These are phyloP conservation scores for Inonotus hispidus DNA, from an alignment of 1,284 basidiomycete genomes.

Conservation along the genomic window DNA sequence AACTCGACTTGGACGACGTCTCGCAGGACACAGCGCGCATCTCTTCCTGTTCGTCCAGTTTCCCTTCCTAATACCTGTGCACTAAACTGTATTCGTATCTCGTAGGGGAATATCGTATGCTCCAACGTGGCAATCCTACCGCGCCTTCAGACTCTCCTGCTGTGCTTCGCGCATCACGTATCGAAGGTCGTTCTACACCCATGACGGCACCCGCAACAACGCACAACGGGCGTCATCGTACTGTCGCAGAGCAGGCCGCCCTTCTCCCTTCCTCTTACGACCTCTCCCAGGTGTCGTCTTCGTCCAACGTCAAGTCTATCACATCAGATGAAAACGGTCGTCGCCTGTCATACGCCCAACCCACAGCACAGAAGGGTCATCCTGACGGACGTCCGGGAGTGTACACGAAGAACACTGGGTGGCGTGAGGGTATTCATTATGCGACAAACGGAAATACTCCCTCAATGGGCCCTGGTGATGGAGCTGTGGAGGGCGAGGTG, in stretches of 20 bases:
- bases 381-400: slow-evolving; percentile 1
- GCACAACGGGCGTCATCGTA: slow-evolving; percentile 7
- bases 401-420: slow-evolving; percentile 9
- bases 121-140: not conserved
- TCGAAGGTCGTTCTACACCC: not conserved
- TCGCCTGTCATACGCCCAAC: not conserved
- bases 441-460: not conserved
- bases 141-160: not conserved
- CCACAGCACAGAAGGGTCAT: slow-evolving; percentile 3
- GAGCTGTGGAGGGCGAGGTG: not conserved
- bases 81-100: not conserved
- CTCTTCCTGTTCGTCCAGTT: slow-evolving; percentile 19
- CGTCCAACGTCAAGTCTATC: not conserved
- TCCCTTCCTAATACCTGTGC: not conserved
- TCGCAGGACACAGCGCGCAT: slow-evolving; percentile 11
- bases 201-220: not conserved
- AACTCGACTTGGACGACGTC: slow-evolving; percentile 16
- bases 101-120: slow-evolving; percentile 8
- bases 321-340: not conserved
- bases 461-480: not conserved
- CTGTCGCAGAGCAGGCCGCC: not conserved
- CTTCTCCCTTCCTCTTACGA: not conserved
- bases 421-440: slow-evolving; percentile 1
- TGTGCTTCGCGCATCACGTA: not conserved
- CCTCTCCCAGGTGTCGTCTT: no score